phyloP scores from a whole-genome alignment of 2,329 filamentous ascomycete species.

The Trichoderma asperellum region DNA sequence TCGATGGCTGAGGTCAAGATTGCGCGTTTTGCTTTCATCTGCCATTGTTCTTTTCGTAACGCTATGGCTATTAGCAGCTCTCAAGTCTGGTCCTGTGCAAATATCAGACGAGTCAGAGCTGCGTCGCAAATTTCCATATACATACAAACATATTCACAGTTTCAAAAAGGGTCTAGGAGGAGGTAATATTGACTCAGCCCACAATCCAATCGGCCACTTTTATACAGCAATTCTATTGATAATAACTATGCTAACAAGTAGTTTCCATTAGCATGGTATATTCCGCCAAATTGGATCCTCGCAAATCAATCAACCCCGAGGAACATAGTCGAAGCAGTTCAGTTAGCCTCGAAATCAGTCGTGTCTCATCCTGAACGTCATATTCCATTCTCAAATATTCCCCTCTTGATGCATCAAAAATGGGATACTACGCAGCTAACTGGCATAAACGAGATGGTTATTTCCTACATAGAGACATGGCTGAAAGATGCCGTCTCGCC shows the following conservation, averaged over 20 bases:
- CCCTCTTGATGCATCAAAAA: conserved; percentile 35
- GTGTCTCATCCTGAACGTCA: conserved; percentile 28
- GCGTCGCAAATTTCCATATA: conserved; percentile 26
- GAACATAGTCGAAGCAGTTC: conserved; percentile 34
- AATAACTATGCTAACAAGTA: not conserved
- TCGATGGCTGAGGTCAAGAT: not conserved
- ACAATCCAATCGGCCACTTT: not conserved
- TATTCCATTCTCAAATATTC: conserved; percentile 34
- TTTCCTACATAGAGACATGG: conserved; percentile 34
- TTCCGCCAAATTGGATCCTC: conserved; percentile 33
- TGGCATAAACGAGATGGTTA: conserved; percentile 30
- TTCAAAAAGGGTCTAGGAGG: conserved; percentile 31
- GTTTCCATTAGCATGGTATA: conserved; percentile 34
- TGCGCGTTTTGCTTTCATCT: not conserved
- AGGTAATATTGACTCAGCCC: conserved; percentile 20
- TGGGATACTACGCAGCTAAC: conserved; percentile 30
- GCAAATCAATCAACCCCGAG: conserved; percentile 25
- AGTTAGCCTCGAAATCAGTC: conserved; percentile 30
- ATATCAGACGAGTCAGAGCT: not conserved
- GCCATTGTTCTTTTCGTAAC: not conserved
- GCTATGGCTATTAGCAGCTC: not conserved
- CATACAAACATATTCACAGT: conserved; percentile 33
- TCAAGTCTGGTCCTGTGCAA: not conserved
- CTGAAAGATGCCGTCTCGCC: conserved; percentile 28
- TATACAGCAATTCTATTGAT: not conserved